phyloP scores from a whole-genome alignment of 768 basidiomycete genomes.

The Leucosporidium yakuticum region DNA sequence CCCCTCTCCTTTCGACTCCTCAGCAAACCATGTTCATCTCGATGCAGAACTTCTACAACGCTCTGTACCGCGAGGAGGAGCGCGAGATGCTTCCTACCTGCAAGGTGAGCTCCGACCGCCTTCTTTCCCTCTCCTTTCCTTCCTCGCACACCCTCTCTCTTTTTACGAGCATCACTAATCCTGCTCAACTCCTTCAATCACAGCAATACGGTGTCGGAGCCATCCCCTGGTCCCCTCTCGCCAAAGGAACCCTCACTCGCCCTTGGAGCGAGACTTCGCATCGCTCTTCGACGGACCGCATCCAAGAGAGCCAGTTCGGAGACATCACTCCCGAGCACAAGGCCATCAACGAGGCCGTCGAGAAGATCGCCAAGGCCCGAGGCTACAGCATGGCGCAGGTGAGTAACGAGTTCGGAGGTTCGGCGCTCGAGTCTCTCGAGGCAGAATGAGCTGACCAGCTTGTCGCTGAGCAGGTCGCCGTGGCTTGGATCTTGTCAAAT shows the following conservation, averaged over 20 bases:
- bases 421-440: slow-evolving; percentile 12
- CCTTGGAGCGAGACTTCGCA: slow-evolving; percentile 31
- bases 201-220: slow-evolving; percentile 48
- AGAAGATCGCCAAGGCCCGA: slow-evolving; percentile 54
- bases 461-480: slow-evolving; percentile 26
- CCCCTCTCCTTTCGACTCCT: background rate
- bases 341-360: slow-evolving; percentile 41
- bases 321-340: no score
- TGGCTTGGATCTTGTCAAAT: slow-evolving; percentile 41
- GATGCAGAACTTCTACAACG: slow-evolving; percentile 31
- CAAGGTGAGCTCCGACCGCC: background rate
- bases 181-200: slow-evolving; percentile 5
- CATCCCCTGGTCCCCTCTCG: slow-evolving; percentile 58
- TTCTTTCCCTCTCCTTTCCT: no score
- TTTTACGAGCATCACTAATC: background rate
- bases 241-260: slow-evolving; percentile 45
- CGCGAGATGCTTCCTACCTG: slow-evolving; percentile 24
- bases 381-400: slow-evolving; percentile 55
- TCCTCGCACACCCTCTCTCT: slow-evolving; percentile 2
- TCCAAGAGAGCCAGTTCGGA: background rate
- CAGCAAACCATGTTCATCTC: slow-evolving; percentile 24
- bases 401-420: background rate
- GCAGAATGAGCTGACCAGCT: background rate
- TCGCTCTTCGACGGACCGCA: background rate
- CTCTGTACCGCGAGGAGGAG: slow-evolving; percentile 28